Conservation (phyloP, 306 rosid genomes). For the Lagenaria siceraria region DNA sequence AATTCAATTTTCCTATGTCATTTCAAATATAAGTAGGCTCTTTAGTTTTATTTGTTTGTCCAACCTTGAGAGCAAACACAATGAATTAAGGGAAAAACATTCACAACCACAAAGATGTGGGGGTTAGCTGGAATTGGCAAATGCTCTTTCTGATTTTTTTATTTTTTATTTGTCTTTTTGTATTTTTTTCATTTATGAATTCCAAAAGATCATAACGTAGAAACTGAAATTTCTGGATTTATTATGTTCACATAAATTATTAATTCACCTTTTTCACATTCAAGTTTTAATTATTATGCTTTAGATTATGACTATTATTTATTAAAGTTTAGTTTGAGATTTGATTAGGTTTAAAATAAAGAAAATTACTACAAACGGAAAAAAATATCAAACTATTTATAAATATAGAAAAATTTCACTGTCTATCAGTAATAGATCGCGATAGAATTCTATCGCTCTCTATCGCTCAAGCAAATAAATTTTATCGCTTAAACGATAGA, state of each 20-base stretch:
- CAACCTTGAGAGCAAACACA: background rate
- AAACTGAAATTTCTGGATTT: background rate
- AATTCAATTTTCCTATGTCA: background rate
- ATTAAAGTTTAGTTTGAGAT: no score
- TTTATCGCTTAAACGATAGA: no score
- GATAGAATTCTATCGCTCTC: no score
- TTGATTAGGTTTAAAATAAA: no score
- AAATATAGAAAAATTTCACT: no score
- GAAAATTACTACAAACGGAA: no score
- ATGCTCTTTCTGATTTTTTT: no score
- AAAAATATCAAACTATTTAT: no score
- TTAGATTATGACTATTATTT: background rate
- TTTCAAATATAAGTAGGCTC: background rate
- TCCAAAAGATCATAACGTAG: background rate
- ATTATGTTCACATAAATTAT: background rate
- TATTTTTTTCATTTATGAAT: background rate
- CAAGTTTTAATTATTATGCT: background rate
- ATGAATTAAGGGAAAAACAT: no score
- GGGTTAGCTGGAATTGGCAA: background rate
- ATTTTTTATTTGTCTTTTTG: background rate
- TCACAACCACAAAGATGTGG: no score
- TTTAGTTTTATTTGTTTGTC: background rate
- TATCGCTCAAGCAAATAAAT: no score
- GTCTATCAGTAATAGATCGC: no score
- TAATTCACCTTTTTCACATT: background rate